Evolutionary conservation across 78 protist genomes (phyloP).

Genomic region (Guillardia theta): DNA sequence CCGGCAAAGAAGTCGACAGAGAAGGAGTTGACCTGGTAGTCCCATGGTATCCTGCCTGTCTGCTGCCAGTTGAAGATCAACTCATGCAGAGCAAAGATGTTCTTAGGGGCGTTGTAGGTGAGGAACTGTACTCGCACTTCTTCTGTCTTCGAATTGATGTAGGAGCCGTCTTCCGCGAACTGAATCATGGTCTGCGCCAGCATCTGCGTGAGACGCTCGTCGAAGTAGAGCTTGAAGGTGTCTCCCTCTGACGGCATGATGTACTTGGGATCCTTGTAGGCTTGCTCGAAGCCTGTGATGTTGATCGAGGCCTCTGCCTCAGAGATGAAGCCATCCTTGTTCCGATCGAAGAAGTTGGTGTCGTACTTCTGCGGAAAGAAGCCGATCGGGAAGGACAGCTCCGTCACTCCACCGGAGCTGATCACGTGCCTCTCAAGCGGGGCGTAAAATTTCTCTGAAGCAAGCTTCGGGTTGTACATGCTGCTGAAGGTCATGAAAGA

Average conservation of each 20-base stretch:
- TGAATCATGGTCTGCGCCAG: background rate
- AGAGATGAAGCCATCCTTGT: too few relatives aligned
- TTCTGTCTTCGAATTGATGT: too few relatives aligned
- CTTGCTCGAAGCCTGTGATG: too few relatives aligned
- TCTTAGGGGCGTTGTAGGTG: background rate
- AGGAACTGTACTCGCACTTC: background rate
- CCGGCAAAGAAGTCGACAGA: background rate
- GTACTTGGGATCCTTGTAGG: too few relatives aligned
- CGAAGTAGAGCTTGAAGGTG: background rate
- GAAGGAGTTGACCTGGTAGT: too few relatives aligned
- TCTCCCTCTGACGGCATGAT: too few relatives aligned
- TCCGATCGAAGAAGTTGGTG: too few relatives aligned
- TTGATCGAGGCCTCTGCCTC: too few relatives aligned
- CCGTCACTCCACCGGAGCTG: too few relatives aligned
- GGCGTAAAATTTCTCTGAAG: background rate
- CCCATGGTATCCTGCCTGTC: background rate
- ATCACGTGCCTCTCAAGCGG: background rate
- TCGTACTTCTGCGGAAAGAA: background rate
- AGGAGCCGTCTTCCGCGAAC: background rate
- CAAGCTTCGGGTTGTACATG: slow-evolving; percentile 12
- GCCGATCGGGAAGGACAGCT: too few relatives aligned
- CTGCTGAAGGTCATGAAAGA: background rate
- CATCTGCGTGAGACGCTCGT: background rate
- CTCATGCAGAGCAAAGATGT: background rate
- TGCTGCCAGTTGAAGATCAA: background rate